These are phyloP conservation scores for Pseudopyricularia javanii DNA, from an alignment of 2,329 filamentous ascomycete genomes.

Conservation along the genomic window DNA sequence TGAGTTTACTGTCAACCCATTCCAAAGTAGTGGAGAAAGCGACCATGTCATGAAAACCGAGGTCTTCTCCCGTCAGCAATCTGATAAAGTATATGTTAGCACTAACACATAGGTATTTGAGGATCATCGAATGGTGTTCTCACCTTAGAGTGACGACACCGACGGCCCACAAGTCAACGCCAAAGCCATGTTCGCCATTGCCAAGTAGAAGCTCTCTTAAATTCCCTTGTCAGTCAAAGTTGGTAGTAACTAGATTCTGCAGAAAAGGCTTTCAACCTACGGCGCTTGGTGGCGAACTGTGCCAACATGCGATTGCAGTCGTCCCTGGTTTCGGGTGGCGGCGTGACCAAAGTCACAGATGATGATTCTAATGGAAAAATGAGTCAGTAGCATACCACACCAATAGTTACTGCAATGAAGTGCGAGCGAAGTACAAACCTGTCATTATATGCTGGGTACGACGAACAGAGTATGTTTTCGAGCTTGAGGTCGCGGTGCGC, in stretches of 20 bases:
- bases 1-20: neutral
- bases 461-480: constrained; percentile 38
- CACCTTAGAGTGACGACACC: constrained; percentile 29
- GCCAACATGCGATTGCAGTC: constrained; percentile 31
- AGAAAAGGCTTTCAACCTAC: constrained; percentile 20
- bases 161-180: constrained; percentile 40
- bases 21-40: neutral
- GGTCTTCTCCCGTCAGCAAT: neutral
- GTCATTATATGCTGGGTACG: constrained; percentile 18
- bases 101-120: neutral
- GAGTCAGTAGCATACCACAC: neutral
- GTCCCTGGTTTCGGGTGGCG: constrained; percentile 25
- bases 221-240: neutral
- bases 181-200: constrained; percentile 16
- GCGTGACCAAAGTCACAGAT: constrained; percentile 41
- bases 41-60: neutral
- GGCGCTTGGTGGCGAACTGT: constrained; percentile 36
- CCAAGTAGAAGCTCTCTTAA: constrained; percentile 26
- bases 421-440: neutral
- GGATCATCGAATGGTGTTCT: constrained; percentile 1
- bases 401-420: neutral
- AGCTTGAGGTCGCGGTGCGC: constrained; percentile 35
- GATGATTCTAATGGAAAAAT: constrained; percentile 26
- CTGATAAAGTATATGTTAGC: neutral
- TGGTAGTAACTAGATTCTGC: neutral